Percentiles rank a stretch among this genome's conserved stretches.
These are phyloP conservation scores for Hypoxylon sp. DNA, from an alignment of 2,329 filamentous ascomycete genomes.

Conservation along the genomic window DNA sequence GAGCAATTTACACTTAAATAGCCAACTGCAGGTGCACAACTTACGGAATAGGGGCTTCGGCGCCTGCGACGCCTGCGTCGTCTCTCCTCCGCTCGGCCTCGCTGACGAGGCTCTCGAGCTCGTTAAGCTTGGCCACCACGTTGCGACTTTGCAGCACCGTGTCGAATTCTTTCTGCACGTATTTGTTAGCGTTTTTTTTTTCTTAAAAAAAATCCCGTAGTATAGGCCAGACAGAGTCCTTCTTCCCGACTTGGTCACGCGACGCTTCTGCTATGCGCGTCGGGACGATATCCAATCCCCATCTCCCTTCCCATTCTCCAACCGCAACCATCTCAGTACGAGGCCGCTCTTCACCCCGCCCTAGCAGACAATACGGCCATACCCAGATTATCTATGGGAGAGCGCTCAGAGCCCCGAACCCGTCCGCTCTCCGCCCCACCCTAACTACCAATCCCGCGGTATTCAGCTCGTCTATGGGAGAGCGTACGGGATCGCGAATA, in stretches of 20 bases:
- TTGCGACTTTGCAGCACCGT: conserved; percentile 59
- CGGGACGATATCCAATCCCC: too few relatives aligned
- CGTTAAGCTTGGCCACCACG: conserved; percentile 66
- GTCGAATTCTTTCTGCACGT: conserved; percentile 62
- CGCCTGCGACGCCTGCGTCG: conserved; percentile 39
- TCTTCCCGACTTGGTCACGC: neutral
- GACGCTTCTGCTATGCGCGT: too few relatives aligned
- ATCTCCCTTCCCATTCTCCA: too few relatives aligned
- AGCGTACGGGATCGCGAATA: too few relatives aligned
- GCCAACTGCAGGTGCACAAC: conserved; percentile 35
- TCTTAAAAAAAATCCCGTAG: neutral
- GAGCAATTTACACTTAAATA: conserved; percentile 22
- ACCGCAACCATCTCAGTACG: too few relatives aligned
- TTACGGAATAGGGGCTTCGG: conserved; percentile 55
- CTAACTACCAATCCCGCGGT: too few relatives aligned
- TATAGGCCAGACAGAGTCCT: neutral
- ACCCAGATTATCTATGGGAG: too few relatives aligned
- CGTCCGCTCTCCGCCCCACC: too few relatives aligned
- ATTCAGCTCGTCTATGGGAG: too few relatives aligned
- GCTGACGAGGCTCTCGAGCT: conserved; percentile 62
- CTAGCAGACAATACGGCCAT: too few relatives aligned
- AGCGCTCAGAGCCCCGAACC: too few relatives aligned
- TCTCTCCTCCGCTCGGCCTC: conserved; percentile 56
- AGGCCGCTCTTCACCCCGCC: too few relatives aligned
- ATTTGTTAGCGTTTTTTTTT: conserved; percentile 17